These are phyloP conservation scores for Marasmius oreades DNA, from an alignment of 1,284 basidiomycete genomes.

Conservation along the genomic window DNA sequence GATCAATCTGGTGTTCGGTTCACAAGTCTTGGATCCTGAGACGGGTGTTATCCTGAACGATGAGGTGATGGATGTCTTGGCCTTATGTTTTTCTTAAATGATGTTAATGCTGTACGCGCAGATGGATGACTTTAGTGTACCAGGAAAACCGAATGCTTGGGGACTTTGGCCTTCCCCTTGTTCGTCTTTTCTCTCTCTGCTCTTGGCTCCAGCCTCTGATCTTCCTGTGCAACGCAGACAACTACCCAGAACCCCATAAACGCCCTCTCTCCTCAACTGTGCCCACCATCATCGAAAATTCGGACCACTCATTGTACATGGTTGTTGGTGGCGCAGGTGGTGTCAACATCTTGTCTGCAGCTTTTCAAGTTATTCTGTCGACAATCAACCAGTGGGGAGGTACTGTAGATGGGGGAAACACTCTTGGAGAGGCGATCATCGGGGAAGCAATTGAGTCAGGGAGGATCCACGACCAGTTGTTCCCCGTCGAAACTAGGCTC, in stretches of 20 bases:
- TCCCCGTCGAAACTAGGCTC: slow-evolving; percentile 61
- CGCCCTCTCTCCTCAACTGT: slow-evolving; percentile 83
- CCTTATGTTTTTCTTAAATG: background rate
- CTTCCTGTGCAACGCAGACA: slow-evolving; percentile 45
- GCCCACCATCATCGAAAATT: slow-evolving; percentile 77
- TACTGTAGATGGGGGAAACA: slow-evolving; percentile 45
- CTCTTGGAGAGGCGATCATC: slow-evolving; percentile 71
- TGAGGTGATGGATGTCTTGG: slow-evolving; percentile 44
- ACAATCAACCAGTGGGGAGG: slow-evolving; percentile 77
- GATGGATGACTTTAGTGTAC: slow-evolving; percentile 89
- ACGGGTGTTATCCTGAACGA: slow-evolving; percentile 91
- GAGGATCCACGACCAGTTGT: slow-evolving; percentile 90
- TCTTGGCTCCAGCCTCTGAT: slow-evolving; percentile 1
- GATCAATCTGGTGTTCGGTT: slow-evolving; percentile 88
- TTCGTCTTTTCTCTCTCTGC: slow-evolving; percentile 30
- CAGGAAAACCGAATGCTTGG: slow-evolving; percentile 77
- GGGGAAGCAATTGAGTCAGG: slow-evolving; percentile 81
- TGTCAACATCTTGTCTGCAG: slow-evolving; percentile 76
- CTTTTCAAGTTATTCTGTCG: slow-evolving; percentile 74
- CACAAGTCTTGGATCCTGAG: slow-evolving; percentile 75
- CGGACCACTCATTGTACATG: slow-evolving; percentile 67
- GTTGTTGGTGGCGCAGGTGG: slow-evolving; percentile 87
- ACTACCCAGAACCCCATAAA: slow-evolving; percentile 85
- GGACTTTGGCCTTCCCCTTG: slow-evolving; percentile 85
- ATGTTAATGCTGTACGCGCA: slow-evolving; percentile 17